phyloP scores from a whole-genome alignment of 2,329 filamentous ascomycete genomes.

The Hypocreales sp. region DNA sequence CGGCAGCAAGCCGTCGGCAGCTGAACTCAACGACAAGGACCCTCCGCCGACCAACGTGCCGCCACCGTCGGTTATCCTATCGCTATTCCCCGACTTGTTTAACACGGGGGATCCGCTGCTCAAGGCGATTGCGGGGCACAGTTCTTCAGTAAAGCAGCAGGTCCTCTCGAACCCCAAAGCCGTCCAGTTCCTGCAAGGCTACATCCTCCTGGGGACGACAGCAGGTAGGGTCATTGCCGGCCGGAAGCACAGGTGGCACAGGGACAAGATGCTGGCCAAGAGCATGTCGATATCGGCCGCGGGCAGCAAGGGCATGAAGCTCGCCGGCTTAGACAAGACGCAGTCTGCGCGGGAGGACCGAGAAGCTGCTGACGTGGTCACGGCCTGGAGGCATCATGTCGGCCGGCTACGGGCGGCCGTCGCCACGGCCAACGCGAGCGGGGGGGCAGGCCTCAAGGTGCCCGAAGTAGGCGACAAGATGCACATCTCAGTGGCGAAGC shows the following conservation, averaged over 20 bases:
- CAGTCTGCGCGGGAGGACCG: conserved; percentile 74
- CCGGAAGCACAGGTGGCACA: conserved; percentile 77
- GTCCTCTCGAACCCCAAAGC: conserved; percentile 49
- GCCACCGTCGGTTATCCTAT: conserved; percentile 69
- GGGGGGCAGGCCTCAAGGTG: conserved; percentile 35
- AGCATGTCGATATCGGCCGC: conserved; percentile 76
- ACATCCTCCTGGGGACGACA: conserved; percentile 48
- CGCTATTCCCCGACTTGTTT: conserved; percentile 59
- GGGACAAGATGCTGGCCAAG: conserved; percentile 71
- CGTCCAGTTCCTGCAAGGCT: conserved; percentile 46
- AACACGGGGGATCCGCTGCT: conserved; percentile 50
- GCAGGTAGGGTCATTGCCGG: conserved; percentile 73
- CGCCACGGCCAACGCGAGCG: conserved; percentile 47
- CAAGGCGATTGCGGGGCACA: conserved; percentile 44
- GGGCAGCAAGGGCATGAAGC: conserved; percentile 77
- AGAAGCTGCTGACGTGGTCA: conserved; percentile 64
- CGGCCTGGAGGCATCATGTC: conserved; percentile 59
- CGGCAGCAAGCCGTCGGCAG: conserved; percentile 9
- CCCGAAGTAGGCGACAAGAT: conserved; percentile 60
- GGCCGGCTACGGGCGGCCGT: conserved; percentile 60
- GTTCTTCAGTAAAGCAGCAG: conserved; percentile 41
- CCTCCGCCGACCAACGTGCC: conserved; percentile 74
- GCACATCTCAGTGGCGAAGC: conserved; percentile 51
- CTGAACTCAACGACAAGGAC: conserved; percentile 13
- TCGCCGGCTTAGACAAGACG: conserved; percentile 69